Evolutionary conservation across 306 rosid genomes (phyloP).

Genomic region (Hippophae tibetana): DNA sequence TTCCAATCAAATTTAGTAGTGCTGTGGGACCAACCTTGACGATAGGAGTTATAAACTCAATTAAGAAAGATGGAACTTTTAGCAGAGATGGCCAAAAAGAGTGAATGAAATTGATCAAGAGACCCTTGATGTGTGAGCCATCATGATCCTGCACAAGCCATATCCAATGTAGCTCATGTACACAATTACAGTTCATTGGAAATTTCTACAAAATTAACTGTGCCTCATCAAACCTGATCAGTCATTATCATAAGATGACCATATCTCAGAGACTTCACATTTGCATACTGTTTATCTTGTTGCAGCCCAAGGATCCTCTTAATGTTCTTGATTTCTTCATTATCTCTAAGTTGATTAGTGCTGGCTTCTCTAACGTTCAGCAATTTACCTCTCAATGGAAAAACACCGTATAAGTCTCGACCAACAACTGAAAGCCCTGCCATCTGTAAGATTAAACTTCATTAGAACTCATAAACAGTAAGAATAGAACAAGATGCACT

Average conservation of each 20-base stretch:
- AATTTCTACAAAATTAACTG: background rate
- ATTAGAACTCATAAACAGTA: conserved; percentile 1
- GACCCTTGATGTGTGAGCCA: conserved; percentile 96
- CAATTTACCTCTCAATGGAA: conserved; percentile 84
- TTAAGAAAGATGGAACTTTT: conserved; percentile 70
- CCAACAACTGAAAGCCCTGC: conserved; percentile 96
- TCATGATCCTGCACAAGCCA: conserved; percentile 63
- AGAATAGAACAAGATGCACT: background rate
- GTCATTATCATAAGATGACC: conserved; percentile 98
- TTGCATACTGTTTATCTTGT: conserved; percentile 70
- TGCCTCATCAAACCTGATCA: conserved; percentile 63
- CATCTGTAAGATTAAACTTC: conserved; percentile 39
- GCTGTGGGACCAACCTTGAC: conserved; percentile 54
- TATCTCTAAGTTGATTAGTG: conserved; percentile 62
- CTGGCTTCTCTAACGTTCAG: conserved; percentile 96
- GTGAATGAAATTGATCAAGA: conserved; percentile 83
- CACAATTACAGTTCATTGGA: background rate
- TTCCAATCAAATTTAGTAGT: background rate
- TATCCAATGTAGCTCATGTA: too few relatives aligned
- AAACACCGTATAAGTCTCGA: conserved; percentile 83
- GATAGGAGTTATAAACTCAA: conserved; percentile 88
- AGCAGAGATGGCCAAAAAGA: conserved; percentile 92
- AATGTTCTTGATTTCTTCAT: conserved; percentile 80
- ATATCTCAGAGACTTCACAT: conserved; percentile 67
- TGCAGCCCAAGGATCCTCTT: conserved; percentile 92